phyloP scores from a whole-genome alignment of 768 basidiomycete species.

The Panellus pusillus region DNA sequence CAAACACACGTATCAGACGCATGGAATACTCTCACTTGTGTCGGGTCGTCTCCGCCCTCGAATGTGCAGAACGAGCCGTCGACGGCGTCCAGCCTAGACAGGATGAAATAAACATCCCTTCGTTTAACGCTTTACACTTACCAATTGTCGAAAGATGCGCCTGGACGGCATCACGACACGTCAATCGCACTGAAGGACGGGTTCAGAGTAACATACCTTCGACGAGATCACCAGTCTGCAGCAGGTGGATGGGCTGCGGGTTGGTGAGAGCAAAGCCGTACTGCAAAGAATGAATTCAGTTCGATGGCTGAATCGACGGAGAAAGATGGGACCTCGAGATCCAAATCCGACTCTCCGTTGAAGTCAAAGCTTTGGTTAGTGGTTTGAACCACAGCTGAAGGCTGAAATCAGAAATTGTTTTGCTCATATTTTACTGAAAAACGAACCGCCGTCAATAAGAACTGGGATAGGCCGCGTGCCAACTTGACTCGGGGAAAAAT shows the following conservation, averaged over 20 bases:
- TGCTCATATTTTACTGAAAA: not conserved
- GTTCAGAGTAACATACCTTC: slow-evolving; percentile 24
- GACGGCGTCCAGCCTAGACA: slow-evolving; percentile 37
- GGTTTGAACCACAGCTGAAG: slow-evolving; percentile 30
- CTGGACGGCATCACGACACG: slow-evolving; percentile 20
- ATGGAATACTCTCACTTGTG: slow-evolving; percentile 7
- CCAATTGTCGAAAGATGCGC: slow-evolving; percentile 42
- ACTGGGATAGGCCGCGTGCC: slow-evolving; percentile 32
- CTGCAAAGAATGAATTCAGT: slow-evolving; percentile 18
- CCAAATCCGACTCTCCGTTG: slow-evolving; percentile 48
- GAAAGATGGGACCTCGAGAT: slow-evolving; percentile 23
- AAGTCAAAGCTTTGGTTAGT: slow-evolving; percentile 25
- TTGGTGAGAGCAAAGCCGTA: slow-evolving; percentile 44
- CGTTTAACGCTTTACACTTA: no score
- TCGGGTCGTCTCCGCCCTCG: slow-evolving; percentile 45
- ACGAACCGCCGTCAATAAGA: slow-evolving; percentile 36
- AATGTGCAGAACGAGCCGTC: slow-evolving; percentile 37
- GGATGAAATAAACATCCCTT: not conserved
- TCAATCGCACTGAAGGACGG: not conserved
- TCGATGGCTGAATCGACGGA: no score
- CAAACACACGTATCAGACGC: no score
- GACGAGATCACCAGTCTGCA: slow-evolving; percentile 40
- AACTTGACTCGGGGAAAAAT: slow-evolving; percentile 36
- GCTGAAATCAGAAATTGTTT: not conserved
- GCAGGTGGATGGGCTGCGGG: slow-evolving; percentile 36